Evolutionary conservation across 1,139 yeast genomes (phyloP), one percentile per base, ranked within the genome.

Genomic region (Blastobotrys elegans): DNA sequence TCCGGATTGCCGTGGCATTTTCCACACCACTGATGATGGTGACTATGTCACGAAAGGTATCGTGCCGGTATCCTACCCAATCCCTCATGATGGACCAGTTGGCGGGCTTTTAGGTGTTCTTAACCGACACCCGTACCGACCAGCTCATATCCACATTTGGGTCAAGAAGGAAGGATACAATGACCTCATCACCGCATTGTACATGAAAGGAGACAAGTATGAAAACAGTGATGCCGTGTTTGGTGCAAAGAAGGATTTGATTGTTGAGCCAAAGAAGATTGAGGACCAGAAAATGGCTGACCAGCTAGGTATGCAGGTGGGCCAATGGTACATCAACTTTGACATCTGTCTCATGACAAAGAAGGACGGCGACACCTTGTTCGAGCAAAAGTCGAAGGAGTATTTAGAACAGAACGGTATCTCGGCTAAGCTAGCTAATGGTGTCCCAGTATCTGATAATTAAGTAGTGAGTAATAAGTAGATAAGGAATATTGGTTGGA

Each of bases 101-200:
- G n/a, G n/a, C 38, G 22, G 6, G 56, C 52, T 69, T 43, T 58
- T 69, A 46, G 55, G 62, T 44, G 42, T 46, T 22, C 60, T 69
- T 47, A 63, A 63, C 44, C 59, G 72, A 51, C 73, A 69, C 50
- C 73, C 73, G 33, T 64, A 59, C 53, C 59, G 73, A 48, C 73
- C 73, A 11, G 64, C 69, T 6, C 73, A 69, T 48, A 60, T 69
- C 39, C 73, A 69, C 53, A 69, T 66, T 50, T 56, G 59, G 50
- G 64, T 66, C 24, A 59, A 61, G 37, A 61, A 58, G 47, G 56
- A 56, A 16, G 69, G 69, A 14, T 66, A 56, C 50, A 68, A 65
- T 44, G 56, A 53, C 40, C 58, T 67, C 39, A 61, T 66, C 41
- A 67, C 71, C 6, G 69, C 69, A 13, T 55, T 67, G 33, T 67